Evolutionary conservation across 2,329 filamentous ascomycete species (phyloP).

Genomic region (Claviceps sp.): DNA sequence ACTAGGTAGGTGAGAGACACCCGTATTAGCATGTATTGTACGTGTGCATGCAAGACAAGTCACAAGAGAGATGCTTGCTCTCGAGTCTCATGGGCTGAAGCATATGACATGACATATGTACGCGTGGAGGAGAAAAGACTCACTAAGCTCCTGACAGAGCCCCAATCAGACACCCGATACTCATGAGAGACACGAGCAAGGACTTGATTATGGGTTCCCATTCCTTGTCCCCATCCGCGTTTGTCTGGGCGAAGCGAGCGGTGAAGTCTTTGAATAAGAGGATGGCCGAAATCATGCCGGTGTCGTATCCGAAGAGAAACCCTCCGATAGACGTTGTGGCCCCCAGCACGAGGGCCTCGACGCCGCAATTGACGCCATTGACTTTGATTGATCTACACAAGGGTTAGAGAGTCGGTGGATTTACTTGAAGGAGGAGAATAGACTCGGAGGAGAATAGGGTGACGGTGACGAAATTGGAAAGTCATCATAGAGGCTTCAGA

Average conservation of each 20-base stretch:
- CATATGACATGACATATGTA: too few relatives aligned
- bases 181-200: slow-evolving; percentile 42
- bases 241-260: slow-evolving; percentile 37
- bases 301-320: slow-evolving; percentile 52
- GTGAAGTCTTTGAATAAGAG: slow-evolving; percentile 39
- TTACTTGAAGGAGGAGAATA: background rate
- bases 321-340: slow-evolving; percentile 43
- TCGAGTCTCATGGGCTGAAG: too few relatives aligned
- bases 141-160: slow-evolving; percentile 37
- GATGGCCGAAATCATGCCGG: slow-evolving; percentile 43
- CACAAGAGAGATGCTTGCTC: too few relatives aligned
- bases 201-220: slow-evolving; percentile 31
- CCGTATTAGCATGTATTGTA: background rate
- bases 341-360: slow-evolving; percentile 30
- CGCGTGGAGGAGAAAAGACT: slow-evolving; percentile 4
- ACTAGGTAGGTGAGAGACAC: slow-evolving; percentile 8
- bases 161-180: slow-evolving; percentile 41
- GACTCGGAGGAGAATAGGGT: background rate
- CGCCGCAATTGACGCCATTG: slow-evolving; percentile 29
- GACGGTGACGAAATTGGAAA: background rate
- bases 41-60: background rate
- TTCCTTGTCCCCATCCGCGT: slow-evolving; percentile 23
- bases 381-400: slow-evolving; percentile 23
- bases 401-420: background rate
- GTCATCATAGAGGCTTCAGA: background rate